Conservation (phyloP, 768 basidiomycete species). For the Suillus ampliporus region DNA sequence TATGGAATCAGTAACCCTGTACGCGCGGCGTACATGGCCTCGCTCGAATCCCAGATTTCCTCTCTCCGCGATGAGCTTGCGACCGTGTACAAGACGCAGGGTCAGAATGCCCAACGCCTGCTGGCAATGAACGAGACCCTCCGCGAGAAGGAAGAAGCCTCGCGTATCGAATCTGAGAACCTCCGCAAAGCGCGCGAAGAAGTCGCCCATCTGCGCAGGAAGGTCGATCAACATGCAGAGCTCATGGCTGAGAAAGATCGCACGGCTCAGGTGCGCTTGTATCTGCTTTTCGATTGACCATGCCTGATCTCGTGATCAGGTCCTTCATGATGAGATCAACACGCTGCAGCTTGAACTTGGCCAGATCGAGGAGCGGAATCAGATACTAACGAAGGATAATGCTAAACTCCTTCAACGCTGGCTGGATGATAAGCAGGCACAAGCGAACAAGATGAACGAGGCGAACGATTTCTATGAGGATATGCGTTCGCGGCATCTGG, state of each 20-base stretch:
- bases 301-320: slow-evolving; percentile 49
- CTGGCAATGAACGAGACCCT: slow-evolving; percentile 95
- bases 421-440: slow-evolving; percentile 93
- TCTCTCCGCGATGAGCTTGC: slow-evolving; percentile 91
- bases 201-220: slow-evolving; percentile 66
- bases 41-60: slow-evolving; percentile 93
- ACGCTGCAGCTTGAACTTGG: slow-evolving; percentile 90
- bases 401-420: slow-evolving; percentile 94
- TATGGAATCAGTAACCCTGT: slow-evolving; percentile 70
- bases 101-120: slow-evolving; percentile 92
- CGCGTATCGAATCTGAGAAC: slow-evolving; percentile 81
- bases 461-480: slow-evolving; percentile 90
- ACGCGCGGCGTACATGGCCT: slow-evolving; percentile 85
- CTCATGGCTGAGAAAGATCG: slow-evolving; percentile 89
- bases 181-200: slow-evolving; percentile 81
- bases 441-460: slow-evolving; percentile 95
- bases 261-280: slow-evolving; percentile 73
- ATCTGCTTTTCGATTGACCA: slow-evolving; percentile 8
- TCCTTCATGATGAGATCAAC: slow-evolving; percentile 93
- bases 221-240: slow-evolving; percentile 84
- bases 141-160: slow-evolving; percentile 89
- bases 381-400: slow-evolving; percentile 89
- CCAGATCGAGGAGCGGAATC: slow-evolving; percentile 87
- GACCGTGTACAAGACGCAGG: slow-evolving; percentile 94
- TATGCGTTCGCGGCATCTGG: slow-evolving; percentile 76